A percentile compares a stretch with the other conserved stretches of the same genome.
These are phyloP conservation scores for Mucuna pruriens DNA, from an alignment of 306 rosid genomes.

Conservation along the genomic window DNA sequence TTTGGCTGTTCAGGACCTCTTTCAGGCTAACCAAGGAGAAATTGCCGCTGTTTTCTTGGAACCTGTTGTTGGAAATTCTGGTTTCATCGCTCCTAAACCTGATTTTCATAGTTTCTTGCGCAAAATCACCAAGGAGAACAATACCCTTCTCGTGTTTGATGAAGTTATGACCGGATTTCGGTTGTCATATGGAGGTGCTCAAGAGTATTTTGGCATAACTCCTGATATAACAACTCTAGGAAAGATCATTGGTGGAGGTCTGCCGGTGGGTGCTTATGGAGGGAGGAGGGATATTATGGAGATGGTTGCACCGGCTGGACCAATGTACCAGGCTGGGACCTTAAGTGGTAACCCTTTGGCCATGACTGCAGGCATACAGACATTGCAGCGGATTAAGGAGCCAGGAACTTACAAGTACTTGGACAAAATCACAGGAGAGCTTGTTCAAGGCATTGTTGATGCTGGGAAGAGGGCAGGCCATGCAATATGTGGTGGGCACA, in stretches of 20 bases:
- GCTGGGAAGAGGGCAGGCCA: constrained; percentile 91
- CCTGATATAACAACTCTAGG: constrained; percentile 89
- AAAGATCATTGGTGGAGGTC: constrained; percentile 96
- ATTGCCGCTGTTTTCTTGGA: constrained; percentile 83
- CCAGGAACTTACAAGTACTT: constrained; percentile 80
- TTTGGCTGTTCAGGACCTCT: constrained; percentile 73
- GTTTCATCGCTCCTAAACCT: constrained; percentile 74
- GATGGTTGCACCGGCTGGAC: constrained; percentile 97
- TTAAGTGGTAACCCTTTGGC: constrained; percentile 96
- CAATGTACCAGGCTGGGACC: constrained; percentile 97
- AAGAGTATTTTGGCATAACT: constrained; percentile 84
- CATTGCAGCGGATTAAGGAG: constrained; percentile 79
- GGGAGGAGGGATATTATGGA: constrained; percentile 95
- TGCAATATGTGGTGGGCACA: constrained; percentile 86
- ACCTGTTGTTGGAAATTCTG: constrained; percentile 95
- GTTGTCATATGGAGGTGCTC: constrained; percentile 92
- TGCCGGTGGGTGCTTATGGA: constrained; percentile 96
- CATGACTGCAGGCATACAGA: constrained; percentile 96
- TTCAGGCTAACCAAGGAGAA: constrained; percentile 69
- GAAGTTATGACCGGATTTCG: constrained; percentile 99
- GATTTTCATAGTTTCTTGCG: constrained; percentile 73
- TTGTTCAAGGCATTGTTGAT: constrained; percentile 72
- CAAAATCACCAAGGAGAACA: constrained; percentile 71
- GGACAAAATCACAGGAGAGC: constrained; percentile 76
- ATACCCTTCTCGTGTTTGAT: constrained; percentile 79